Conservation (phyloP, 75 land plant species). For the Larix kaempferi region DNA sequence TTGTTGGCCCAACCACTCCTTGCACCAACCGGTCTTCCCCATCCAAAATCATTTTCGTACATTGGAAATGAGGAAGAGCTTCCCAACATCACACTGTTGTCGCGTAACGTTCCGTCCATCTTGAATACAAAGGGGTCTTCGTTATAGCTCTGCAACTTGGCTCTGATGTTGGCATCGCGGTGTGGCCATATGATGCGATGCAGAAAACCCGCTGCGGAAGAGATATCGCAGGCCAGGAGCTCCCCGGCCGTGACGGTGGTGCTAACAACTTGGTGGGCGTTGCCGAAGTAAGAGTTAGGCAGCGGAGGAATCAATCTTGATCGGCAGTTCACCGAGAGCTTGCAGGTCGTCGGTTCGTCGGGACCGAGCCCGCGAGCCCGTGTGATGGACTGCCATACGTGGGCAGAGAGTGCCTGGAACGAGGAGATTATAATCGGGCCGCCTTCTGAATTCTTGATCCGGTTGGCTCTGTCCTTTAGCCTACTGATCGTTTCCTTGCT, state of each 20-base stretch:
- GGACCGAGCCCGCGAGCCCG: conserved; percentile 8
- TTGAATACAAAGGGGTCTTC: conserved; percentile 15
- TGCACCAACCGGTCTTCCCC: conserved; percentile 63
- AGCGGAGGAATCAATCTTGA: conserved; percentile 16
- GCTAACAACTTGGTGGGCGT: neutral
- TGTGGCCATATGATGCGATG: conserved; percentile 22
- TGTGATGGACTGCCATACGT: conserved; percentile 19
- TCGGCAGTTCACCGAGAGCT: conserved; percentile 1
- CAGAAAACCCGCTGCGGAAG: conserved; percentile 22
- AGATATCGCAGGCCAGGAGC: neutral
- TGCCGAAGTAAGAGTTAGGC: conserved; percentile 28
- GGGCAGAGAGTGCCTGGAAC: conserved; percentile 27
- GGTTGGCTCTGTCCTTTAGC: conserved; percentile 39
- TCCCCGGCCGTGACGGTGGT: neutral
- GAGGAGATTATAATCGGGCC: conserved; percentile 14
- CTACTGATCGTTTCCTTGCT: conserved; percentile 19
- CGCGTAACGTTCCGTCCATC: conserved; percentile 13
- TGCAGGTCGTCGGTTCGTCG: neutral
- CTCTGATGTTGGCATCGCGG: conserved; percentile 20
- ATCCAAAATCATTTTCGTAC: conserved; percentile 73
- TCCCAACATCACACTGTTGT: conserved; percentile 46
- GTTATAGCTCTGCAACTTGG: conserved; percentile 7
- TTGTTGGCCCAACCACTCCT: conserved; percentile 58
- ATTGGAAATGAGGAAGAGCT: conserved; percentile 69
- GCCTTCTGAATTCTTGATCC: neutral